Evolutionary conservation across 2,329 filamentous ascomycete species (phyloP).

Genomic region (Dactylonectria macrodidyma): DNA sequence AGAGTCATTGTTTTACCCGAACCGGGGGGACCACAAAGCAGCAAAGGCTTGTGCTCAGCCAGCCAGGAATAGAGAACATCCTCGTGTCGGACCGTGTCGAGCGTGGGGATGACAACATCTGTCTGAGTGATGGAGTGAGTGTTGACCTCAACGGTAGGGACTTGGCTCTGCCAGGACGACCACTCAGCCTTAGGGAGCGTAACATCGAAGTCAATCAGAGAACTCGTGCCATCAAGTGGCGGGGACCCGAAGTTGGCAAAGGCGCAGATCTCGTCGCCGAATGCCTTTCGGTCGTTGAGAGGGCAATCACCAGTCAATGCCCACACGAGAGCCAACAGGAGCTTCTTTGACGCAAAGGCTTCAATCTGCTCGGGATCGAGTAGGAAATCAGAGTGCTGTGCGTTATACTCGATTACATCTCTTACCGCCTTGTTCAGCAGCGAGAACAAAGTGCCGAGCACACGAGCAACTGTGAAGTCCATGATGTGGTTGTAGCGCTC

Average conservation of each 20-base stretch:
- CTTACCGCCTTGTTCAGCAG: slow-evolving; percentile 94
- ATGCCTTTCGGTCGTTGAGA: slow-evolving; percentile 86
- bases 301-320: slow-evolving; percentile 96
- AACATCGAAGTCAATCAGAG: slow-evolving; percentile 96
- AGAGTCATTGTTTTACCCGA: slow-evolving; percentile 99
- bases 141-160: slow-evolving; percentile 95
- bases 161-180: slow-evolving; percentile 94
- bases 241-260: slow-evolving; percentile 91
- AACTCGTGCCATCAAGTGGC: slow-evolving; percentile 81
- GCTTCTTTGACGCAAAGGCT: slow-evolving; percentile 91
- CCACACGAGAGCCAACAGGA: slow-evolving; percentile 94
- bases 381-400: slow-evolving; percentile 93
- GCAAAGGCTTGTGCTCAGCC: slow-evolving; percentile 95
- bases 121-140: slow-evolving; percentile 98
- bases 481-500: slow-evolving; percentile 94
- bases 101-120: slow-evolving; percentile 96
- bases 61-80: slow-evolving; percentile 99
- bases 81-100: slow-evolving; percentile 97
- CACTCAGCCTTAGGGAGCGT: slow-evolving; percentile 89
- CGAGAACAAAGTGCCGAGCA: slow-evolving; percentile 93
- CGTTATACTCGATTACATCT: slow-evolving; percentile 95
- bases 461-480: slow-evolving; percentile 94
- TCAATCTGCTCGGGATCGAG: slow-evolving; percentile 92
- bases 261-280: slow-evolving; percentile 87
- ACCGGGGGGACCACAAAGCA: slow-evolving; percentile 96